Base-by-base conservation (phyloP, 176 grass and related monocot genomes). In the Bromus sterilis region DNA sequence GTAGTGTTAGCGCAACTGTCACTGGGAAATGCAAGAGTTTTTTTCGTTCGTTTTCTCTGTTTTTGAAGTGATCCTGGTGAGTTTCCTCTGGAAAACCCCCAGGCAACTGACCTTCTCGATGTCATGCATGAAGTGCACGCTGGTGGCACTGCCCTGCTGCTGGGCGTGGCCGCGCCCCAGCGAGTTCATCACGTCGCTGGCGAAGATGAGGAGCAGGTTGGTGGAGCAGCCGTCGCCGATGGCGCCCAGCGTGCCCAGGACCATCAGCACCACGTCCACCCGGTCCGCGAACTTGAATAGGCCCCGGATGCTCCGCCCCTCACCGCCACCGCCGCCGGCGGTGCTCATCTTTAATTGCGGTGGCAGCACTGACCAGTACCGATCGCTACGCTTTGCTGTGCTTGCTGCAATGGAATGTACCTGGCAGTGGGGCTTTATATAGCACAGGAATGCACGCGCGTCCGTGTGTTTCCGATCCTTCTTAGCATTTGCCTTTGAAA, bases 131-230 rank as follows among this genome's bases (percentile, higher is more conserved):
- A 98, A 93, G 85, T 91, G 62, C 30, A 26, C 56, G 82, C 69
- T 62, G 56, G 18, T n/a, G 42, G 81, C 66, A 35, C 23, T 42
- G 59, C 59, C 60, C 41, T 63, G 41, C 33, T 28, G 41, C n/a
- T 66, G 73, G 72, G 72, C 69, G 46, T 66, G 82, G 14, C 87
- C 86, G 67, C 87, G 84, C 6, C 95, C 95, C 32, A 98, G 84
- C 65, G 84, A 90, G 82, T 98, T 98, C 90, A 98, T 95, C n/a
- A 98, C 88, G 61, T 89, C 83, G 89, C 92, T 95, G 7, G 93
- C 95, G 74, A 98, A 98, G 82, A 98, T 87, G 72, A 98, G 90
- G 37, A 98, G 92, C 53, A 87, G 90, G 66, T 98, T 98, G 43
- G 89, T 91, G 37, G 95, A 94, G 84, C 95, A 98, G 20, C 95